Evolutionary conservation across 2,329 filamentous ascomycete genomes (phyloP).

Genomic region (Metarhizium sp.): DNA sequence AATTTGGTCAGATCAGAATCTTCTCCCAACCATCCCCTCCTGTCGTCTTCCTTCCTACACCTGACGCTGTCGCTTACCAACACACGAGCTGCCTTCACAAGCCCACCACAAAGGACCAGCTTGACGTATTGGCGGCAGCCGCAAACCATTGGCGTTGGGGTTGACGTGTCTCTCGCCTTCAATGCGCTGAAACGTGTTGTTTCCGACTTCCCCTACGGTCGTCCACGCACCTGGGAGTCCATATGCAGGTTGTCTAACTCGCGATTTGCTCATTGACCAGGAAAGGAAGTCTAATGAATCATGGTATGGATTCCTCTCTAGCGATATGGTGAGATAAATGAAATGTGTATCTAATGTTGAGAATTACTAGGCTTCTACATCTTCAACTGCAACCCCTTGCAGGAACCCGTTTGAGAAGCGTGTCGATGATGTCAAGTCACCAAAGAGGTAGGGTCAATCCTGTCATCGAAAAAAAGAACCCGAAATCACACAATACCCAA

Average conservation of each 20-base stretch:
- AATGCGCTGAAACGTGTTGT: conserved; percentile 1
- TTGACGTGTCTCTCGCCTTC: not conserved
- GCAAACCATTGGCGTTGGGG: not conserved
- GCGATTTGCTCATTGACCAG: not conserved
- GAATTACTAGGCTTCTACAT: not conserved
- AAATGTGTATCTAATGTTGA: not conserved
- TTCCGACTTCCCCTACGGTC: not conserved
- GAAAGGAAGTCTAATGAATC: not conserved
- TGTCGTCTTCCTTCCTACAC: not conserved
- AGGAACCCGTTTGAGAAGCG: conserved; percentile 71
- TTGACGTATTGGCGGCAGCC: not conserved
- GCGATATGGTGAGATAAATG: not conserved
- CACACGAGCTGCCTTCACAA: not conserved
- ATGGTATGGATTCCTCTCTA: not conserved
- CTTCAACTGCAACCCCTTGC: conserved; percentile 44
- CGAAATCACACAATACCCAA: conserved; percentile 16
- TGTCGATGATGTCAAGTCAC: conserved; percentile 74
- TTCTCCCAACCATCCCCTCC: not conserved
- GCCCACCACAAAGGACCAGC: not conserved
- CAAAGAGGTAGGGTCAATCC: conserved; percentile 67
- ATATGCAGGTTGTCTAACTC: not conserved
- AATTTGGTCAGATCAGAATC: not conserved
- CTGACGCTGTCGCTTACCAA: not conserved
- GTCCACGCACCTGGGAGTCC: not conserved
- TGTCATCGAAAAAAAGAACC: not conserved